These are phyloP conservation scores for Hyaloscypha variabilis DNA, from an alignment of 495 filamentous ascomycete species.

Conservation along the genomic window DNA sequence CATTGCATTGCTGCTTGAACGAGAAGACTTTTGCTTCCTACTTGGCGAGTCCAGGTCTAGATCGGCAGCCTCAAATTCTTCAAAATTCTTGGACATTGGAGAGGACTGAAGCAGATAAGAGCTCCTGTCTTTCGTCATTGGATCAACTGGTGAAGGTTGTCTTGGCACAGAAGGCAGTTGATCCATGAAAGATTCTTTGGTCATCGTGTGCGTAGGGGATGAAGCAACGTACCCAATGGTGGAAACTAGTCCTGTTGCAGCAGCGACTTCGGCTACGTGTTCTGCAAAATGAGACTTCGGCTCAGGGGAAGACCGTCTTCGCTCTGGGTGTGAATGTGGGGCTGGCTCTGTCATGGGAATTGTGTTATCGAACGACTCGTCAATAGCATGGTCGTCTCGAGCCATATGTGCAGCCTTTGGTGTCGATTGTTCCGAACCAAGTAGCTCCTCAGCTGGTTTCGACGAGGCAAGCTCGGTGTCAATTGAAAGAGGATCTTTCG, in stretches of 20 bases:
- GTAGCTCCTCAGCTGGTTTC: slow-evolving; percentile 26
- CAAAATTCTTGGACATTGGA: slow-evolving; percentile 32
- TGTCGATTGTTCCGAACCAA: slow-evolving; percentile 39
- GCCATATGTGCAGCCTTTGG: slow-evolving; percentile 32
- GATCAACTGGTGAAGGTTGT: slow-evolving; percentile 29
- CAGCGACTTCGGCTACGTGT: slow-evolving; percentile 5
- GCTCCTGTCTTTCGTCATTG: slow-evolving; percentile 35
- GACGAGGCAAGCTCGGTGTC: slow-evolving; percentile 31
- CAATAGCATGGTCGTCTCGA: slow-evolving; percentile 10
- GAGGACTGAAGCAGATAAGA: slow-evolving; percentile 37
- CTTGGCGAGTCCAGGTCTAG: slow-evolving; percentile 15
- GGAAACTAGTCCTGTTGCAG: slow-evolving; percentile 14
- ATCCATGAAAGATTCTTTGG: slow-evolving; percentile 9
- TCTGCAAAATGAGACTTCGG: not conserved
- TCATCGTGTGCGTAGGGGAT: slow-evolving; percentile 4
- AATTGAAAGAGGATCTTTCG: slow-evolving; percentile 32
- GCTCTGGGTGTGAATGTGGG: not conserved
- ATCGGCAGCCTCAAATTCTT: slow-evolving; percentile 26
- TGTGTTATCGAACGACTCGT: not conserved
- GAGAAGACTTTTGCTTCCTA: slow-evolving; percentile 4
- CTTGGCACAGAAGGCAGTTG: slow-evolving; percentile 12
- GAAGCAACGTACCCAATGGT: slow-evolving; percentile 21
- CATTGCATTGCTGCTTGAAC: slow-evolving; percentile 6
- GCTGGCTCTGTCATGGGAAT: not conserved
- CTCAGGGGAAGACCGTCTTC: not conserved